Conservation (phyloP, 2,329 filamentous ascomycete species). For the Conoideocrella luteorostrata region DNA sequence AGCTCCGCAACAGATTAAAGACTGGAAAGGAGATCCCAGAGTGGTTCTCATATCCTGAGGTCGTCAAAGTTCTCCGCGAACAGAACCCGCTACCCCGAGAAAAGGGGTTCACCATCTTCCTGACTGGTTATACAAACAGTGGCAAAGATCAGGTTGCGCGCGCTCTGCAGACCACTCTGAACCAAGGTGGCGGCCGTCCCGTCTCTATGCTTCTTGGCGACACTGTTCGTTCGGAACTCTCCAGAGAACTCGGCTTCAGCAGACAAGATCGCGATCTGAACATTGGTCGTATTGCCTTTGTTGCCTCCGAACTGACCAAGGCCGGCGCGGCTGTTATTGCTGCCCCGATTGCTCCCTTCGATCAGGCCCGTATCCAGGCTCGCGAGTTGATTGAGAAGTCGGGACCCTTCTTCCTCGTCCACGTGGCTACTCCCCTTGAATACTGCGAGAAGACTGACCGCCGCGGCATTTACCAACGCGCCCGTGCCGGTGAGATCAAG, state of each 20-base stretch:
- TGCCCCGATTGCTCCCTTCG: conserved; percentile 91
- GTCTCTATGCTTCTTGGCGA: conserved; percentile 94
- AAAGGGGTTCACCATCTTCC: conserved; percentile 97
- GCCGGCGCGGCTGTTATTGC: conserved; percentile 92
- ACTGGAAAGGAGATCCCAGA: conserved; percentile 93
- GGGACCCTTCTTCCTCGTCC: conserved; percentile 89
- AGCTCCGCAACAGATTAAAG: conserved; percentile 85
- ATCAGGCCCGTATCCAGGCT: conserved; percentile 67
- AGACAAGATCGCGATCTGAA: conserved; percentile 89
- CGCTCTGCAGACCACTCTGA: conserved; percentile 91
- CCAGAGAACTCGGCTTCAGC: conserved; percentile 91
- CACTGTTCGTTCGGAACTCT: conserved; percentile 88
- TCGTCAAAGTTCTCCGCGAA: conserved; percentile 91
- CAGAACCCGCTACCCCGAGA: conserved; percentile 85
- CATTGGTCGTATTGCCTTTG: conserved; percentile 93
- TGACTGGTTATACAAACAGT: conserved; percentile 93
- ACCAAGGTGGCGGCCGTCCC: conserved; percentile 93
- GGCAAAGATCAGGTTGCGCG: conserved; percentile 96
- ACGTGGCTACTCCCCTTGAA: conserved; percentile 89
- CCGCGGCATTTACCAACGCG: conserved; percentile 79
- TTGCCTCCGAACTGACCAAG: conserved; percentile 88
- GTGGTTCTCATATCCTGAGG: conserved; percentile 99
- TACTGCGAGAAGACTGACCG: conserved; percentile 94
- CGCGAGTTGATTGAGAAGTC: conserved; percentile 80
- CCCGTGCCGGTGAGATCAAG: conserved; percentile 85